Base-by-base conservation (phyloP, 2,329 filamentous ascomycete genomes). In the Trichoderma sp. region DNA sequence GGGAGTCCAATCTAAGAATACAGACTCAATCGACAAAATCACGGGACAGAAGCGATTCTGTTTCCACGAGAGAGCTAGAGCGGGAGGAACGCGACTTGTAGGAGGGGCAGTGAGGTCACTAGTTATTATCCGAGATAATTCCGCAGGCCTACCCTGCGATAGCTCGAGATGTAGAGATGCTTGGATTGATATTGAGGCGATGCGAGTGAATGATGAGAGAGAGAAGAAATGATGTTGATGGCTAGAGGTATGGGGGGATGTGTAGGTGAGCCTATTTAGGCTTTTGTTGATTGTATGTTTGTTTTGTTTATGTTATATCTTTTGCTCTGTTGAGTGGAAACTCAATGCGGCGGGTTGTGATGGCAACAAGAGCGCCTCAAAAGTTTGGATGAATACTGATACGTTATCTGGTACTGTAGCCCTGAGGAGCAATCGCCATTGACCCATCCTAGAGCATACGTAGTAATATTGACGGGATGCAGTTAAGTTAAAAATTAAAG, bases 71-170 rank as follows among this genome's bases (percentile, higher is more conserved):
- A 62, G 29, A 53, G 65, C 65, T 74, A 35, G 56, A 56, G 74
- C 41, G 60, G 68, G 62, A 71, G 73, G 31, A 33, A 64, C 71
- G 67, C 74, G 71, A 67, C 35, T 18, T 63, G 31, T 64, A 63
- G 75, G 75, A 76, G 75, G 75, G 75, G 75, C 75, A 76, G 75
- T 74, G 74, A 73, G 62, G 75, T 74, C 69, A 76, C 71, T 59
- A 66, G 38, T 24, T 24, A 29, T 76, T 76, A 76, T 35, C 75
- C 75, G 75, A 74, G 41, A 64, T 66, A 76, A 74, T 14, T 74
- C 75, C 75, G 75, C 2, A 33, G 24, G 29, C 33, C 38, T 74
- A 76, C 56, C 69, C 71, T 76, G 27, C 16, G 63, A 31, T 4
- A 66, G 78, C 24, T 6, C 6, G 56, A 62, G 24, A n/a, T 35